These are phyloP conservation scores for Escallonia herrerae DNA, from an alignment of 129 eudicot species.

Conservation along the genomic window DNA sequence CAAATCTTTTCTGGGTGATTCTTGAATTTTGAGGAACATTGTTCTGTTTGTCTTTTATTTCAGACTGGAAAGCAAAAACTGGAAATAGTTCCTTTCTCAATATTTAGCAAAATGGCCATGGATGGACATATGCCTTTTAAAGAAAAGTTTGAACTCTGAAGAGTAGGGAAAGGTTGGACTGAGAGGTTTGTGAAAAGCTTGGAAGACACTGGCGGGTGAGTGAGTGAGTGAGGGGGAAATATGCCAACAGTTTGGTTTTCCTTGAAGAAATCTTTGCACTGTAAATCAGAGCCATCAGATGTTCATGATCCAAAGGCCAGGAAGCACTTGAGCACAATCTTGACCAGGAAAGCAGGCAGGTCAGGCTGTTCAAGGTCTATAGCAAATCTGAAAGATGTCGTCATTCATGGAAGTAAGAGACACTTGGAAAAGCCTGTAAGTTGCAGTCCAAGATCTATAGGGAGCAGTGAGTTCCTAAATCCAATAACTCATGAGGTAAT, in stretches of 20 bases:
- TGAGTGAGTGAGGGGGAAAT: slow-evolving; percentile 9
- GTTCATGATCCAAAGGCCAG: slow-evolving; percentile 80
- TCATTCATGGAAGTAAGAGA: slow-evolving; percentile 96
- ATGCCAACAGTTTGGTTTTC: slow-evolving; percentile 96
- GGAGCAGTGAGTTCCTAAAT: slow-evolving; percentile 89
- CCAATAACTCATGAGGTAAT: slow-evolving; percentile 96
- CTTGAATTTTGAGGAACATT: background rate
- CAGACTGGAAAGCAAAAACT: background rate
- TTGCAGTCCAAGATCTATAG: slow-evolving; percentile 97
- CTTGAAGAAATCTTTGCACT: slow-evolving; percentile 78
- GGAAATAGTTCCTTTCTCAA: background rate
- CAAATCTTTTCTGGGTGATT: no score
- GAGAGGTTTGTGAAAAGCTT: background rate
- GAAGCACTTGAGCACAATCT: slow-evolving; percentile 59
- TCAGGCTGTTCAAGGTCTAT: slow-evolving; percentile 99
- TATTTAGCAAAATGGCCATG: background rate
- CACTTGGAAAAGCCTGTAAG: slow-evolving; percentile 80
- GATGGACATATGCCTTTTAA: background rate
- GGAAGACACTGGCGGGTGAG: background rate
- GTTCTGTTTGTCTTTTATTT: background rate
- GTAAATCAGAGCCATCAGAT: slow-evolving; percentile 92
- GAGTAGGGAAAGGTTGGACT: background rate
- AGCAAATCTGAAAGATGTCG: slow-evolving; percentile 97
- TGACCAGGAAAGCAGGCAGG: slow-evolving; percentile 62
- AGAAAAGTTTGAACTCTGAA: background rate